Evolutionary conservation across 257 asterid genomes (phyloP).

Genomic region (Penstemon eatonii): DNA sequence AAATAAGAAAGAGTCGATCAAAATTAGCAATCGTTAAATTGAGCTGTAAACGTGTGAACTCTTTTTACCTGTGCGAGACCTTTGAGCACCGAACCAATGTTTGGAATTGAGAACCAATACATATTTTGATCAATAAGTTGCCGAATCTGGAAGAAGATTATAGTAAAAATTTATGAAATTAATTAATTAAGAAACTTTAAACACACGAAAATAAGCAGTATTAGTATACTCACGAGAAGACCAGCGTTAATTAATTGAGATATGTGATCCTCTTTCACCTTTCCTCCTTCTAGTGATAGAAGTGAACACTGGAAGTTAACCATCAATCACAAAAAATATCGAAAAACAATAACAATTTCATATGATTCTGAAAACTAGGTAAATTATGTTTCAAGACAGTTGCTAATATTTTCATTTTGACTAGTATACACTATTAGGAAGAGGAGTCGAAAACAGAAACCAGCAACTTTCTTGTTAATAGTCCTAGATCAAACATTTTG

Average conservation of each 20-base stretch:
- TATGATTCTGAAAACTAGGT: neutral
- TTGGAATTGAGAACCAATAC: slow-evolving; percentile 98
- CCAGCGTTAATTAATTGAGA: slow-evolving; percentile 85
- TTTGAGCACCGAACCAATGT: slow-evolving; percentile 91
- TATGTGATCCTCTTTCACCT: slow-evolving; percentile 84
- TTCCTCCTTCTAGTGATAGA: slow-evolving; percentile 70
- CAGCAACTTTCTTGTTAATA: no score
- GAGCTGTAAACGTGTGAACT: slow-evolving; percentile 9
- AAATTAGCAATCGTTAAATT: neutral
- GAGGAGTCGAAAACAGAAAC: neutral
- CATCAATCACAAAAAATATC: slow-evolving; percentile 24
- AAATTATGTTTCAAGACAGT: slow-evolving; percentile 3
- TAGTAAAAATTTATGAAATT: slow-evolving; percentile 8
- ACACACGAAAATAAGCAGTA: neutral
- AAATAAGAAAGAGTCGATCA: slow-evolving; percentile 8
- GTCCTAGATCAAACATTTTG: no score
- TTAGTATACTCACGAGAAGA: slow-evolving; percentile 65
- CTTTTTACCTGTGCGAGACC: slow-evolving; percentile 82
- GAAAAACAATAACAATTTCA: neutral
- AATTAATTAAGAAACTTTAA: neutral
- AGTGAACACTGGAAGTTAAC: slow-evolving; percentile 66
- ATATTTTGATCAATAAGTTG: slow-evolving; percentile 86
- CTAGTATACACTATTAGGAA: neutral
- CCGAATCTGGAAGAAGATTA: slow-evolving; percentile 56
- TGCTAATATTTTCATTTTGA: neutral